These are phyloP conservation scores for Fimicolochytrium jonesii DNA, from an alignment of 192 early-diverging fungal genomes.

Conservation along the genomic window DNA sequence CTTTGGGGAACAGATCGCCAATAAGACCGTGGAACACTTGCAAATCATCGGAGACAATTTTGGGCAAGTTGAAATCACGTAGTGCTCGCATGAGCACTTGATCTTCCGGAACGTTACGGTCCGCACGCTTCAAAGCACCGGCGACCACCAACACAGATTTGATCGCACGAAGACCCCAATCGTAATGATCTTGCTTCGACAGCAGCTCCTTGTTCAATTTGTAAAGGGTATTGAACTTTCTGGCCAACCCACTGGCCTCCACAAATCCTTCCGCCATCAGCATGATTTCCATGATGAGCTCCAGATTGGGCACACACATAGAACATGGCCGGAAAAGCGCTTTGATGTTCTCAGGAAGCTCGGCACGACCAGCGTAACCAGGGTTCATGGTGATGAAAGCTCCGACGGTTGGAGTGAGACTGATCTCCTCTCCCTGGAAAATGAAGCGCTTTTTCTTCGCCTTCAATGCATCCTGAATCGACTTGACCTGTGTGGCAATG, in stretches of 20 bases:
- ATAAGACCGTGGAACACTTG: slow-evolving; percentile 65
- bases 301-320: slow-evolving; percentile 61
- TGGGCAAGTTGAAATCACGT: slow-evolving; percentile 66
- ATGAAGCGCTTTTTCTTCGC: slow-evolving; percentile 64
- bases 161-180: slow-evolving; percentile 66
- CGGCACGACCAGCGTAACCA: slow-evolving; percentile 62
- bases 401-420: slow-evolving; percentile 52
- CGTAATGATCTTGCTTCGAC: slow-evolving; percentile 67
- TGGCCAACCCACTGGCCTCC: slow-evolving; percentile 55
- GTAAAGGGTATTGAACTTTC: slow-evolving; percentile 65
- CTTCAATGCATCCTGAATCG: slow-evolving; percentile 59
- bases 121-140: slow-evolving; percentile 56
- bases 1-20: slow-evolving; percentile 62
- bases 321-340: slow-evolving; percentile 64
- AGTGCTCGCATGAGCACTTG: slow-evolving; percentile 63
- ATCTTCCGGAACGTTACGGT: slow-evolving; percentile 59
- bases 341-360: slow-evolving; percentile 67
- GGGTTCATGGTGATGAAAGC: slow-evolving; percentile 66
- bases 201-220: slow-evolving; percentile 60
- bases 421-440: slow-evolving; percentile 65
- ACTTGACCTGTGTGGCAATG: slow-evolving; percentile 63
- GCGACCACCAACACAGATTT: slow-evolving; percentile 66
- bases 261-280: slow-evolving; percentile 69
- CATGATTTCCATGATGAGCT: slow-evolving; percentile 69
- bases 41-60: slow-evolving; percentile 63